Evolutionary conservation across 441 rosid species (phyloP), one percentile per base, ranked within the genome.

Genomic region (Brassica balearica): DNA sequence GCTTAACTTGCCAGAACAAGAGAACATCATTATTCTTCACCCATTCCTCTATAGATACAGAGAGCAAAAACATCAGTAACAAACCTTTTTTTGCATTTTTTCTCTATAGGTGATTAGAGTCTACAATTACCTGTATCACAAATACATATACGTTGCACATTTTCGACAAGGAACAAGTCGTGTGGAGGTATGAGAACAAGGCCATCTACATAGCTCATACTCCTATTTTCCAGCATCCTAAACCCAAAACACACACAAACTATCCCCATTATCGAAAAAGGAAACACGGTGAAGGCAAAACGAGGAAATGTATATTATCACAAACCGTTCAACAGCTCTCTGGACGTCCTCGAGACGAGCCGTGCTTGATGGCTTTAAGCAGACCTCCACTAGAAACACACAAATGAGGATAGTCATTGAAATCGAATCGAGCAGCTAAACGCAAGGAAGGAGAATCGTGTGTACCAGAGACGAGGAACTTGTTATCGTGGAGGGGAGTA

Each of bases 1-100:
- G 99, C 75, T 88, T 91, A 76, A 94, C 98, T 88, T 94, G 99
- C 98, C 96, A 96, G 86, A 96, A 96, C 86, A 96, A 86, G 84
- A 90, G 93, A 82, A 94, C 85, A 38, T 86, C 93, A 79, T 92
- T 92, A 71, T 86, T 92, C 60, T 80, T 85, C 75, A 85, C 87
- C 91, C 94, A 91, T 74, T 96, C 98, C 80, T 90, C 99, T 93
- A 6, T 1, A 69, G 73, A 84, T 27, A 72, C 53, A 75, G 4
- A 73, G 8, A 3, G 38, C 65, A 73, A 67, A 17, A 69, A 48
- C 20, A 78, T 19, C 15, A 68, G 2, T 23, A 68, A 7, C 25
- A 29, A n/a, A 17, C 12, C 6, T 1, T 56, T 25, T 14, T 25
- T 19, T 6, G 58, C 56, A 69, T 53, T 53, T 25, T 34, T 34